phyloP scores from a whole-genome alignment of 345 rosid genomes.

The Lumnitzera littorea region DNA sequence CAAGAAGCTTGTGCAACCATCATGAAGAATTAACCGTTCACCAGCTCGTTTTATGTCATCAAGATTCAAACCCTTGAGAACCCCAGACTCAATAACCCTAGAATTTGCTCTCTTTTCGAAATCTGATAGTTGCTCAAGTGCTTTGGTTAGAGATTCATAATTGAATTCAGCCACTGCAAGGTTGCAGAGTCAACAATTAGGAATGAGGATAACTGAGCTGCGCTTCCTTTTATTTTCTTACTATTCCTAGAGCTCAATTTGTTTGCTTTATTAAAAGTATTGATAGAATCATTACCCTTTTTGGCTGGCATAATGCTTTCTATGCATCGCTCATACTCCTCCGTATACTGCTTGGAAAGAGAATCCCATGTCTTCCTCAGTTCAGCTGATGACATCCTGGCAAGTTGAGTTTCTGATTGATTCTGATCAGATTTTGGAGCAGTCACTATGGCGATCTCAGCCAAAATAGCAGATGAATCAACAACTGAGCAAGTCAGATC shows the following conservation, averaged over 20 bases:
- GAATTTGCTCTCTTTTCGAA: conserved; percentile 82
- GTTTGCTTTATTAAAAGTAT: not conserved
- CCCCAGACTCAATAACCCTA: conserved; percentile 80
- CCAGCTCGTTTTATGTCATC: conserved; percentile 94
- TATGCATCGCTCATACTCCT: conserved; percentile 85
- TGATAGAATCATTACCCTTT: conserved; percentile 35
- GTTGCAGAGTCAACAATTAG: conserved; percentile 10
- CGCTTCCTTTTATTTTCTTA: not conserved
- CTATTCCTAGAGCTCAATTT: too few species aligned
- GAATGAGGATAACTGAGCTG: not conserved
- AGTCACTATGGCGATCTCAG: conserved; percentile 86
- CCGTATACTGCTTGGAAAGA: conserved; percentile 73
- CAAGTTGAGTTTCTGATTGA: conserved; percentile 41
- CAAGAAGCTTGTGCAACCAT: conserved; percentile 76
- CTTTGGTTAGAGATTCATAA: conserved; percentile 57
- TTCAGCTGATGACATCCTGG: conserved; percentile 73
- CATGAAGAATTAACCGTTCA: conserved; percentile 75
- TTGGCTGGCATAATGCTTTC: conserved; percentile 61
- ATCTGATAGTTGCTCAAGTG: conserved; percentile 64
- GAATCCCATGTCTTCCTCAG: conserved; percentile 68
- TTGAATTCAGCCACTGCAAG: conserved; percentile 54
- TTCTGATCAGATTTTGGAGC: conserved; percentile 72
- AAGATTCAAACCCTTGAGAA: conserved; percentile 74
- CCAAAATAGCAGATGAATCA: conserved; percentile 96
- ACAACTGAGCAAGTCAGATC: conserved; percentile 91